phyloP scores from a whole-genome alignment of 192 early-diverging fungal genomes.

The Entomortierella beljakovae region DNA sequence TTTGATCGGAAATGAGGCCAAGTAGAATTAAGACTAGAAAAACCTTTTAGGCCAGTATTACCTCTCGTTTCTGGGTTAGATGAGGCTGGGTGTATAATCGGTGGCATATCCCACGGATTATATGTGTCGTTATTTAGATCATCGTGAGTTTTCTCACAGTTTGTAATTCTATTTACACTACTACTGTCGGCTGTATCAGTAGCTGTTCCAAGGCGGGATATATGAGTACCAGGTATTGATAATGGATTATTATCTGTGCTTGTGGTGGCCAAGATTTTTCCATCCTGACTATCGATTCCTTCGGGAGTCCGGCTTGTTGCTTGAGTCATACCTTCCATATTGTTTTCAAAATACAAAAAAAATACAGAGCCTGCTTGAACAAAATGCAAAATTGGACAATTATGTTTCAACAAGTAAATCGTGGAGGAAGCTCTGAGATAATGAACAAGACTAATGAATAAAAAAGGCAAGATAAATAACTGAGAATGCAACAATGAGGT shows the following conservation, averaged over 20 bases:
- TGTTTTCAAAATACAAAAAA: not conserved
- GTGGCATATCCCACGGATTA: slow-evolving; percentile 54
- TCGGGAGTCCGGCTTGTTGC: not conserved
- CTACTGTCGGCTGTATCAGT: not conserved
- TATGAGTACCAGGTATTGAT: not conserved
- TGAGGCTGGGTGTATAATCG: slow-evolving; percentile 33
- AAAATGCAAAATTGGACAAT: too few relatives aligned
- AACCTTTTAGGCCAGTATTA: slow-evolving; percentile 31
- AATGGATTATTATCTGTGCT: not conserved
- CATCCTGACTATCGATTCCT: not conserved
- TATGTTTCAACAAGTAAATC: too few relatives aligned
- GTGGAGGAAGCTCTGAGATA: too few relatives aligned
- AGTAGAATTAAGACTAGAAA: slow-evolving; percentile 28
- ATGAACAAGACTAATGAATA: too few relatives aligned
- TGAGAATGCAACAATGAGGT: too few relatives aligned
- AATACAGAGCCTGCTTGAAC: too few relatives aligned
- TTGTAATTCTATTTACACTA: not conserved
- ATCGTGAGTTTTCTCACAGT: slow-evolving; percentile 4
- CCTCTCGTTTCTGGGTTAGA: not conserved
- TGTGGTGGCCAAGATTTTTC: not conserved
- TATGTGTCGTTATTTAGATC: slow-evolving; percentile 21
- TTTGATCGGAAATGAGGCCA: slow-evolving; percentile 51
- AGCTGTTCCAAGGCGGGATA: not conserved
- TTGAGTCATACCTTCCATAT: slow-evolving; percentile 3
- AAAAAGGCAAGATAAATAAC: too few relatives aligned